Evolutionary conservation across 768 basidiomycete species (phyloP), one percentile per base, ranked within the genome.

Genomic region (Cystofilobasidium bisporidii): DNA sequence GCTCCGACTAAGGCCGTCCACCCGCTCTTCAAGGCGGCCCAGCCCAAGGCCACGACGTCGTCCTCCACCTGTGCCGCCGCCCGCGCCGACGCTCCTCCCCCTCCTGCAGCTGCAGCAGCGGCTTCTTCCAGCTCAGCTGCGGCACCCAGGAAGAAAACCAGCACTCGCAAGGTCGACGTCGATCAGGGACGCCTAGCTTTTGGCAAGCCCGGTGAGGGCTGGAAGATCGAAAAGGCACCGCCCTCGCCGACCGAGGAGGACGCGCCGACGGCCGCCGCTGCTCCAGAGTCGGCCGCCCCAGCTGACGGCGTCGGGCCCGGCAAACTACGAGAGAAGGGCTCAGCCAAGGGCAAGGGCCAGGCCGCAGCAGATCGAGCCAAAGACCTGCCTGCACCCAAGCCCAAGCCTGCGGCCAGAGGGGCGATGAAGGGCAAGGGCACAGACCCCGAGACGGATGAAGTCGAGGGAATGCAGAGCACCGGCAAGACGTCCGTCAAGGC

Each of bases 381-480:
- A 6, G 28, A 12, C 20, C 30, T n/a, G 38, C 12, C 38, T n/a
- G 58, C 41, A 9, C 24, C n/a, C 10, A n/a, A n/a, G 24, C 18
- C 14, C 28, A 47, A 48, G 43, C 14, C 33, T 1, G 9, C 61
- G 17, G 11, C 22, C 12, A 60, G 53, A 33, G 58, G 47, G 33
- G 60, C n/a, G 33, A n/a, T 32, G 0, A 60, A 66, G 50, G 50
- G 33, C 40, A 63, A 47, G 53, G 65, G 48, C 57, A 38, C 48
- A 6, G 65, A 66, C 40, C 68, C 60, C 22, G 71, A 71, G 61
- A 32, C 28, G 22, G 41, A 28, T 30, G 65, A 60, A 32, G 48
- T 38, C 30, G 47, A 67, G 61, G 40, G 26, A 22, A 28, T 48
- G 26, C 10, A 4, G 58, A 36, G 17, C 43, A n/a, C 17, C 57